Base-by-base conservation (phyloP, 306 rosid species). In the Canavalia gladiata region DNA sequence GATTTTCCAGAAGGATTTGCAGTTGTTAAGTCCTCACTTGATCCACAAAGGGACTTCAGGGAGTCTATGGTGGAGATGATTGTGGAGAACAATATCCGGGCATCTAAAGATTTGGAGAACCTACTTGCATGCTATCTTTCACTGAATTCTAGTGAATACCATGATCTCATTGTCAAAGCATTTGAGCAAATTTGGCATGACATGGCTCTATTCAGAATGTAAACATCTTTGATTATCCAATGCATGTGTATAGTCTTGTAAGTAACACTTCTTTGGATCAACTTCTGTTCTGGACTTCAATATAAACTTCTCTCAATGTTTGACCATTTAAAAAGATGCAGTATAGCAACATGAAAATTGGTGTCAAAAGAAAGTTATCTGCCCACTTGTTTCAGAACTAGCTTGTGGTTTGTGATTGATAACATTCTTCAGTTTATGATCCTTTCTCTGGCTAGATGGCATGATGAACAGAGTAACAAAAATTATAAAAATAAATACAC, bases 61-160 rank as follows among this genome's bases (percentile, higher is more conserved):
- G 92, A 93, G 0, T 93, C 97, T 34, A 93, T 93, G 97, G 81
- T 82, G 84, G 97, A 93, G 88, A 93, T 93, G 97, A 91, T 93
- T 67, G 85, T 75, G 77, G 97, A 90, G 92, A 93, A 91, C 62
- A 87, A 90, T 35, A 88, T 93, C 71, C 41, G 82, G 69, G 88
- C 74, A 30, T 80, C 89, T 1, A 89, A 90, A 74, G 97, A 91
- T 86, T 90, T 93, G 87, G 97, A 93, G 85, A 90, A 91, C 35
- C 91, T 93, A 8, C 94, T 93, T 42, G 93, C 97, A 29, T 93
- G 97, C 74, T 93, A 93, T 74, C 97, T 93, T 73, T 86, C 90
- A 59, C 88, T 91, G 76, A 94, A 94, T 80, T 87, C 95, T 29
- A 89, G 86, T 29, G 89, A 91, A 74, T 89, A 86, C 76, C 98